A percentile compares a stretch with the other conserved stretches of the same genome.
These are phyloP conservation scores for Neurospora sp. DNA, from an alignment of 495 filamentous ascomycete species.

Conservation along the genomic window DNA sequence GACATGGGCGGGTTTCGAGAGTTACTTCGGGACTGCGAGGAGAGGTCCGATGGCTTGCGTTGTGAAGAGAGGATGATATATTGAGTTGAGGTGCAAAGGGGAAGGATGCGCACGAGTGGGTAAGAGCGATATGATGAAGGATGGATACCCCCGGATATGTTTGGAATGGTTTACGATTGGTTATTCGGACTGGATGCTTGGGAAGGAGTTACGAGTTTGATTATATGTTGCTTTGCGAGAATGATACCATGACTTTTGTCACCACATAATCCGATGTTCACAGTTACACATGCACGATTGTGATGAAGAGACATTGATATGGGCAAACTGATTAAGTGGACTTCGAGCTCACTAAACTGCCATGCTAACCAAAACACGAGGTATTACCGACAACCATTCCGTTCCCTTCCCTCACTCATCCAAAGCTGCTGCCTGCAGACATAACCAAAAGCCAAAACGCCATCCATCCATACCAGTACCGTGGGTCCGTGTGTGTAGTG, in stretches of 20 bases:
- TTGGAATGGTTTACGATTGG: neutral
- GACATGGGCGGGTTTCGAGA: neutral
- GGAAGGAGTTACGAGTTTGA: neutral
- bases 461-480: neutral
- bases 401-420: neutral
- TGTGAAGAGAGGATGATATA: neutral
- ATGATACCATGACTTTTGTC: neutral
- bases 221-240: neutral
- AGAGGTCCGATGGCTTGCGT: neutral
- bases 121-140: neutral
- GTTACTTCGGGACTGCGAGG: too few relatives aligned
- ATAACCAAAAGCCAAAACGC: neutral
- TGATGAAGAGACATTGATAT: neutral
- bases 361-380: neutral
- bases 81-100: neutral
- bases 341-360: neutral
- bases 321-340: neutral
- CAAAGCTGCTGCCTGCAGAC: neutral
- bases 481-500: neutral
- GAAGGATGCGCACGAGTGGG: too few relatives aligned
- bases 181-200: neutral
- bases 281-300: neutral
- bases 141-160: neutral
- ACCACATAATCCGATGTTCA: too few relatives aligned
- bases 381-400: neutral